Base-by-base conservation (phyloP, 257 asterid genomes). In the Nemophila menziesii region DNA sequence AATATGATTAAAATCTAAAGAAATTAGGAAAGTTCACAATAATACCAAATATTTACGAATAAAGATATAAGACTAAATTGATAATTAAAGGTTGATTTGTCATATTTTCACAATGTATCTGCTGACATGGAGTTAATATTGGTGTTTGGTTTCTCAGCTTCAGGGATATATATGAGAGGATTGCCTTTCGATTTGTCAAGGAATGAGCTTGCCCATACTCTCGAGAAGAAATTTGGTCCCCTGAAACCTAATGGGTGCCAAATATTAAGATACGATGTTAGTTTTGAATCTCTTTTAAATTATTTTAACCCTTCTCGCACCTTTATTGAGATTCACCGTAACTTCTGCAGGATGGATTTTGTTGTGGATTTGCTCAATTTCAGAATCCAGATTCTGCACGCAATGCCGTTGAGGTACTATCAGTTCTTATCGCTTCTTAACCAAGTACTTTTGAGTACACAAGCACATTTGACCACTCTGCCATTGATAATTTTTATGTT, bases 331-430 rank as follows among this genome's bases (percentile, higher is more conserved):
- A 39, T 29, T 33, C 54, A 33, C 54, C 19, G 0, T 22, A 41
- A 40, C 5, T 46, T 57, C 24, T 4, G 42, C 72, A 82, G 87
- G 93, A 79, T 43, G 87, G 85, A 4, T 82, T 70, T 37, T 68
- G 78, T 48, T 82, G 58, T 46, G 94, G 78, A n/a, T 86, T 86
- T 43, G 94, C 77, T 27, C 80, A 82, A 16, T 82, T 79, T 13
- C 87, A 72, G 59, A 59, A 74, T 45, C 66, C 67, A 8, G 70
- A 67, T 16, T 44, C 80, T 23, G 93, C 93, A 8, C 54, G 55
- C 15, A 74, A 60, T 55, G 94, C 93, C 16, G 77, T 77, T 1
- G 65, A 70, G 78, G 94, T 72, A 61, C 17, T 38, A 42, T 12
- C 39, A 43, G 40, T 11, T 20, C 1, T 39, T 20, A 19, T 2